Percentiles rank a stretch among this genome's conserved stretches.
Conservation (phyloP, 257 asterid genomes). For the Ophiorrhiza pumila region DNA sequence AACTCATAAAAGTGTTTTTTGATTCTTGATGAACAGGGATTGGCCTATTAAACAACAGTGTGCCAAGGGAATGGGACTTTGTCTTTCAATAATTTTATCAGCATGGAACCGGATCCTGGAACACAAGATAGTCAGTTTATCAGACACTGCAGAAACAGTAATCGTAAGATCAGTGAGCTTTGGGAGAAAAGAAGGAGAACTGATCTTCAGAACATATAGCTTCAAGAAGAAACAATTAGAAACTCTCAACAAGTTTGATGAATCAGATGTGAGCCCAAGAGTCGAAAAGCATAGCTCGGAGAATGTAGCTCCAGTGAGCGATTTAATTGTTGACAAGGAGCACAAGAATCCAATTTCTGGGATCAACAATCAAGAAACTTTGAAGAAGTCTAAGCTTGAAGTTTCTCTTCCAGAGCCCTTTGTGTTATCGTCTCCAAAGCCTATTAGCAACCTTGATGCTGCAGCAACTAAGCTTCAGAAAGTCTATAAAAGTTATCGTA, state of each 20-base stretch:
- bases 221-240: conserved; percentile 25
- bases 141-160: conserved; percentile 30
- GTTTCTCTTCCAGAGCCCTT: conserved; percentile 15
- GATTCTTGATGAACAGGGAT: conserved; percentile 13
- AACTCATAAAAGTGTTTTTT: not conserved
- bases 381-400: conserved; percentile 18
- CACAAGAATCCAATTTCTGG: conserved; percentile 1
- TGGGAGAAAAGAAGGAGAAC: conserved; percentile 39
- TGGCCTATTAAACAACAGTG: not conserved
- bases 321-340: conserved; percentile 24
- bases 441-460: conserved; percentile 35
- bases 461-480: conserved; percentile 46
- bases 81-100: conserved; percentile 39
- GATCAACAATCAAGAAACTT: not conserved
- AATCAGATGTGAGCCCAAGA: conserved; percentile 13
- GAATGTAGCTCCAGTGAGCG: conserved; percentile 23
- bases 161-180: conserved; percentile 48
- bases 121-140: conserved; percentile 20
- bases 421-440: conserved; percentile 26
- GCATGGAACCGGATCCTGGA: conserved; percentile 37
- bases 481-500: conserved; percentile 48
- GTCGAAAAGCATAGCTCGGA: conserved; percentile 24
- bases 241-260: conserved; percentile 12
- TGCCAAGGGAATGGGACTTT: conserved; percentile 32
- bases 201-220: conserved; percentile 28